Evolutionary conservation across 169 alveolate genomes (phyloP).

Genomic region (Plasmodium fragile): DNA sequence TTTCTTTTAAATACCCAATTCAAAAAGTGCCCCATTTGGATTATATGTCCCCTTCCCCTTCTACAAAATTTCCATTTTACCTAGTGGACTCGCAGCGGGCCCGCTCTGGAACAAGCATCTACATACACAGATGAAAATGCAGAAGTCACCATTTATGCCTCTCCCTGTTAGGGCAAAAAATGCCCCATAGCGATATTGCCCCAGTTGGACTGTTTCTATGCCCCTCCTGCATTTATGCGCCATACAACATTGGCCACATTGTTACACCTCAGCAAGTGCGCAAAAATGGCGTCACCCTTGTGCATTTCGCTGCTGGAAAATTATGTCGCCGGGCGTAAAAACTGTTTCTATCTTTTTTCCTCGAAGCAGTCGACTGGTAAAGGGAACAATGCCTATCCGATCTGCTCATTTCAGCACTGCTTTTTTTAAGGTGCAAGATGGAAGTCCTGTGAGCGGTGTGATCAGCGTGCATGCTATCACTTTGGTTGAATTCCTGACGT

Average conservation of each 20-base stretch:
- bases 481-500: neutral
- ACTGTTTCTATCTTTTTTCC: neutral
- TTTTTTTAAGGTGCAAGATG: neutral
- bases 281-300: neutral
- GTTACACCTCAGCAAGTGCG: neutral
- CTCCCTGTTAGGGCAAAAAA: neutral
- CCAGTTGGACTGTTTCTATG: neutral
- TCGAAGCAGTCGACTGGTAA: neutral
- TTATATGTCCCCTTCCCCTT: neutral
- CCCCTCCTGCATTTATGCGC: neutral
- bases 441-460: neutral
- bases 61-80: neutral
- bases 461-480: neutral
- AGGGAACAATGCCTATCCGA: neutral
- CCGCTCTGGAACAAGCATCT: neutral
- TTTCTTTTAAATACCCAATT: neutral
- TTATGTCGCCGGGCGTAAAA: neutral
- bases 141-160: neutral
- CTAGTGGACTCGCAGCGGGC: neutral
- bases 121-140: neutral
- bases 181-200: neutral
- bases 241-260: neutral
- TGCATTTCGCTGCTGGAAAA: neutral
- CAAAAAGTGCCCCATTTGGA: constrained; percentile 17
- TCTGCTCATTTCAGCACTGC: neutral